phyloP scores from a whole-genome alignment of 345 rosid species.

The Eucalyptus brandiana region DNA sequence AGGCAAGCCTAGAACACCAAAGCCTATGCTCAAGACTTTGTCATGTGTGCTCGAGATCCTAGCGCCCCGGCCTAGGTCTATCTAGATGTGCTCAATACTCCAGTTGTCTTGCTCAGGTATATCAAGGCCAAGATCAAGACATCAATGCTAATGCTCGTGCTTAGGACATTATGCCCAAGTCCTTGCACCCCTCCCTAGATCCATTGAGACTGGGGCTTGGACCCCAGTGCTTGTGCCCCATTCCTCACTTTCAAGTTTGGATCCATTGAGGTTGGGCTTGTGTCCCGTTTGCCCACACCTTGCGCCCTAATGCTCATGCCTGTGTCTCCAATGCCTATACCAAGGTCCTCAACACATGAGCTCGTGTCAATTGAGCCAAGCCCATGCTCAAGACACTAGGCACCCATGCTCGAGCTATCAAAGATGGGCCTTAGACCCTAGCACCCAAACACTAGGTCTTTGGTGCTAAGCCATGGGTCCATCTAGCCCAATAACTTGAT shows the following conservation, averaged over 20 bases:
- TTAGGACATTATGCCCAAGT: neutral
- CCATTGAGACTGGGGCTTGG: fast-evolving
- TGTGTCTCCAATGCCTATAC: fast-evolving
- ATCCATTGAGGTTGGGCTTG: neutral
- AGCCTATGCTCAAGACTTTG: neutral
- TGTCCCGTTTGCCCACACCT: fast-evolving
- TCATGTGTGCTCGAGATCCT: fast-evolving
- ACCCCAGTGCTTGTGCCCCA: fast-evolving
- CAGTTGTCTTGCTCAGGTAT: fast-evolving
- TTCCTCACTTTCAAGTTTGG: neutral
- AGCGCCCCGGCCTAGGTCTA: fast-evolving
- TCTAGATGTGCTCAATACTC: neutral
- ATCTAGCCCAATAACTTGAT: neutral
- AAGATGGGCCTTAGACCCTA: neutral
- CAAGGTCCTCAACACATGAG: fast-evolving
- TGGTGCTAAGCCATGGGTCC: fast-evolving
- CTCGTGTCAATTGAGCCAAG: neutral
- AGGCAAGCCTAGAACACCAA: neutral
- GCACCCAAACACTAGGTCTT: fast-evolving
- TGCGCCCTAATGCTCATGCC: fast-evolving
- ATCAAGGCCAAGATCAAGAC: fast-evolving
- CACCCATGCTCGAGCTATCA: fast-evolving
- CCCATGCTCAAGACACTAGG: neutral
- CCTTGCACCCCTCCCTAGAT: fast-evolving
- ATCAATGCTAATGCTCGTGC: neutral